phyloP scores from a whole-genome alignment of 805 yeast species.

The Zygotorulaspora chibaensis region DNA sequence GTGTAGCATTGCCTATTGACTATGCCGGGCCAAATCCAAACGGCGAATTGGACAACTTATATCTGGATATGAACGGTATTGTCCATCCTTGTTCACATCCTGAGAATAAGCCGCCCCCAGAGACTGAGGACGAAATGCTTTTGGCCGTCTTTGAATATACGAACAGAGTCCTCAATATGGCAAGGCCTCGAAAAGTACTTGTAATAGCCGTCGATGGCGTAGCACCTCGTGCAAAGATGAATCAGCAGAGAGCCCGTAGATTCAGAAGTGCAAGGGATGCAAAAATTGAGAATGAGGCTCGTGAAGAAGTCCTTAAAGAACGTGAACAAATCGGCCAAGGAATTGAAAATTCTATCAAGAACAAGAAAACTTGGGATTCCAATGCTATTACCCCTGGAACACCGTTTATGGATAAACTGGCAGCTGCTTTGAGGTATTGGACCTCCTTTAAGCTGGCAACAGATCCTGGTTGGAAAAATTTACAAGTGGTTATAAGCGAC shows the following conservation, averaged over 20 bases:
- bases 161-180: conserved; percentile 86
- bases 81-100: conserved; percentile 99
- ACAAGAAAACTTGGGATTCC: conserved; percentile 85
- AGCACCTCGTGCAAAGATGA: conserved; percentile 97
- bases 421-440: conserved; percentile 83
- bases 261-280: conserved; percentile 92
- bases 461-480: conserved; percentile 90
- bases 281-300: conserved; percentile 66
- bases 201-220: conserved; percentile 99
- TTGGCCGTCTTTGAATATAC: conserved; percentile 89
- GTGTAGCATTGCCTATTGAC: conserved; percentile 57
- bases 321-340: conserved; percentile 47
- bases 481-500: conserved; percentile 88
- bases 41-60: conserved; percentile 91
- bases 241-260: conserved; percentile 92
- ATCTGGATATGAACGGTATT: conserved; percentile 97
- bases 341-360: conserved; percentile 70
- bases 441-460: conserved; percentile 79
- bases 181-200: conserved; percentile 87
- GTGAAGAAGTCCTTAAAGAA: conserved; percentile 42
- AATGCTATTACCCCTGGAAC: conserved; percentile 99
- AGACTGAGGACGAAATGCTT: conserved; percentile 95
- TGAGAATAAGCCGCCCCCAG: conserved; percentile 93
- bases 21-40: conserved; percentile 82
- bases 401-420: conserved; percentile 91